These are phyloP conservation scores for Lasiosphaeria hispida DNA, from an alignment of 495 filamentous ascomycete species.

Conservation along the genomic window DNA sequence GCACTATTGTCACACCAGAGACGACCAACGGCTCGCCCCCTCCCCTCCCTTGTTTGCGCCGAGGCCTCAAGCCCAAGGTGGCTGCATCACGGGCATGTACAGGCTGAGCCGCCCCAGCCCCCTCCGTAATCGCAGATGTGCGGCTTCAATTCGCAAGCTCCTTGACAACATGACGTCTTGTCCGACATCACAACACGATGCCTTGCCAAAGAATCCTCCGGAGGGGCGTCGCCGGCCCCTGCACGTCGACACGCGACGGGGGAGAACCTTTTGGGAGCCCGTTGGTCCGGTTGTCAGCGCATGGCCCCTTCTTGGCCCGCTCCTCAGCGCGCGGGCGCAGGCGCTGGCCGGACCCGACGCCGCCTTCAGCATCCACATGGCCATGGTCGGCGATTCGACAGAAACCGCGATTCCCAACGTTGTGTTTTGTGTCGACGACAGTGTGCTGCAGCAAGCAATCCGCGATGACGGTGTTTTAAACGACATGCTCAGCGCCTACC, in stretches of 20 bases:
- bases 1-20: too few relatives aligned
- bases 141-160: too few relatives aligned
- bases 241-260: neutral
- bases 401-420: neutral
- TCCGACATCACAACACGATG: too few relatives aligned
- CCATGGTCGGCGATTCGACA: neutral
- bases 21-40: too few relatives aligned
- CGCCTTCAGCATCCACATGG: conserved; percentile 5
- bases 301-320: neutral
- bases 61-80: too few relatives aligned
- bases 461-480: neutral
- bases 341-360: neutral
- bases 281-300: neutral
- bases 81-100: too few relatives aligned
- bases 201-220: too few relatives aligned
- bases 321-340: neutral
- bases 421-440: neutral
- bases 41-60: too few relatives aligned
- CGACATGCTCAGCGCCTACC: neutral
- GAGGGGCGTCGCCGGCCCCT: neutral
- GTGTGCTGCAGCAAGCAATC: neutral
- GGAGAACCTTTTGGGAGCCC: neutral
- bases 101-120: too few relatives aligned
- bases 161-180: too few relatives aligned
- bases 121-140: too few relatives aligned